Conservation (phyloP, 2,329 filamentous ascomycete genomes). For the Colletotrichum tropicicola region DNA sequence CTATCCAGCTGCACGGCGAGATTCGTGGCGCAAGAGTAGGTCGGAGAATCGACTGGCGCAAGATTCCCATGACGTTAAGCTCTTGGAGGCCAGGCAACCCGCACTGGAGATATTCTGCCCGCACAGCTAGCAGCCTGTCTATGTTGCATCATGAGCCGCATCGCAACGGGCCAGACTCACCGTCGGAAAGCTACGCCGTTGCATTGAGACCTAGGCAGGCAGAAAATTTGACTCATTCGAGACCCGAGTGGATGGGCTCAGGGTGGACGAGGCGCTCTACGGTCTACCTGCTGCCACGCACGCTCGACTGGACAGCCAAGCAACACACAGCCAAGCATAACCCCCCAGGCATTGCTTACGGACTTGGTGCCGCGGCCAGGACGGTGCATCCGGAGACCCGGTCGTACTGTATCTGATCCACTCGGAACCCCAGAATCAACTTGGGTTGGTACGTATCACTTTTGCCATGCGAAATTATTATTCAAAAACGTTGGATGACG, state of each 20-base stretch:
- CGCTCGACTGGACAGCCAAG: neutral
- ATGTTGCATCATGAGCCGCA: neutral
- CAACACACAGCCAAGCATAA: no score
- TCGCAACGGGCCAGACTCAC: neutral
- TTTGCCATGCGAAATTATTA: neutral
- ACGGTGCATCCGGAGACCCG: constrained; percentile 23
- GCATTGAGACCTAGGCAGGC: neutral
- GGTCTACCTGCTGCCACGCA: neutral
- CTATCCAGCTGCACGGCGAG: neutral
- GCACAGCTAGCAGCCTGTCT: neutral
- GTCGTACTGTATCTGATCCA: constrained; percentile 15
- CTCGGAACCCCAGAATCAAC: neutral
- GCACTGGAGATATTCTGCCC: constrained; percentile 19
- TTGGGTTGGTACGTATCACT: neutral
- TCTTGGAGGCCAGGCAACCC: neutral
- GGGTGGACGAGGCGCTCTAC: no score
- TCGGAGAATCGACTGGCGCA: neutral
- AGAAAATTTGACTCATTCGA: neutral
- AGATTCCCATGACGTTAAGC: neutral
- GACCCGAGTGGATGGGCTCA: neutral
- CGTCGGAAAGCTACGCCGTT: constrained; percentile 3
- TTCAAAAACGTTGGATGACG: no score
- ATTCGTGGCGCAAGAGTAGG: neutral
- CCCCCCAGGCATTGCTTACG: no score
- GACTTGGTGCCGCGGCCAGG: neutral